A percentile compares a stretch with the other conserved stretches of the same genome.
These are phyloP conservation scores for Themeda triandra DNA, from an alignment of 176 grass and related monocot species.

Conservation along the genomic window DNA sequence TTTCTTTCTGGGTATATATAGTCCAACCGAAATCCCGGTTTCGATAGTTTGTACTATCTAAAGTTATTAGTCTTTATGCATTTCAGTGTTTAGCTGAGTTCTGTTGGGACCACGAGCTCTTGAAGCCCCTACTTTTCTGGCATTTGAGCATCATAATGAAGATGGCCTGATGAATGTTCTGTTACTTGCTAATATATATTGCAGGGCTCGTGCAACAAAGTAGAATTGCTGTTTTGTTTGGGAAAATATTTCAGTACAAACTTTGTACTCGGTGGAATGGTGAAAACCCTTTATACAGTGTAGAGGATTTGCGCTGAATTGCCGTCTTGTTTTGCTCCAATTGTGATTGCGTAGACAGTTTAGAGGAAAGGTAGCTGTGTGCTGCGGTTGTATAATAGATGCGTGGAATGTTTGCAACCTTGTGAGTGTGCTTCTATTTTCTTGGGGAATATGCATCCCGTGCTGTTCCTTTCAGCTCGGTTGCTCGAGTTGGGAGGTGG, in stretches of 20 bases:
- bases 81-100: not conserved
- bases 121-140: not conserved
- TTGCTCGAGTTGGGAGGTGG: not conserved
- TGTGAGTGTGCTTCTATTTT: not conserved
- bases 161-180: too few species aligned
- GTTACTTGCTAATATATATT: too few species aligned
- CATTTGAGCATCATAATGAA: not conserved
- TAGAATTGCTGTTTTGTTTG: too few species aligned
- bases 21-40: not conserved
- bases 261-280: too few species aligned
- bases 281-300: too few species aligned
- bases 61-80: not conserved
- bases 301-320: not conserved
- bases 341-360: not conserved
- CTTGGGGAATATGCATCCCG: not conserved
- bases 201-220: too few species aligned
- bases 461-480: not conserved
- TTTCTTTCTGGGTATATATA: conserved; percentile 28
- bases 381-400: too few species aligned
- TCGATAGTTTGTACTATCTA: not conserved
- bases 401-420: not conserved
- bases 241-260: too few species aligned
- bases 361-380: not conserved
- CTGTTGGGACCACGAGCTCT: too few species aligned
- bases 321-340: not conserved